A percentile compares a stretch with the other conserved stretches of the same genome.
These are phyloP conservation scores for Chytriomyces confervae DNA, from an alignment of 192 early-diverging fungal species.

Conservation along the genomic window DNA sequence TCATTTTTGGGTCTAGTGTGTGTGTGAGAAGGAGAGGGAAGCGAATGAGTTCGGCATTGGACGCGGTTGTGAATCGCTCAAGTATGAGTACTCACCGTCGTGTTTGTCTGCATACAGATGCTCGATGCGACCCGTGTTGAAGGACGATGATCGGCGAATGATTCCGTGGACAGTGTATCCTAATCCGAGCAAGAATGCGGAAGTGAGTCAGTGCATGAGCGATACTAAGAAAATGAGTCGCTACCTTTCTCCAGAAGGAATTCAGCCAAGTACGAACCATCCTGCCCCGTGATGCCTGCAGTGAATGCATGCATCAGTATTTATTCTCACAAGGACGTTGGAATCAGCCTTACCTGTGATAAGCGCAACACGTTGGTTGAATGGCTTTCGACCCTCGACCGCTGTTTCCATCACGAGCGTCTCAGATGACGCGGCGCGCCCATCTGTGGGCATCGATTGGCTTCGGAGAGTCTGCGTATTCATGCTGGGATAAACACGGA, in stretches of 20 bases:
- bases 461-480: background rate
- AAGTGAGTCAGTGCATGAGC: background rate
- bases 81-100: constrained; percentile 8
- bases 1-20: constrained; percentile 57
- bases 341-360: background rate
- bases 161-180: constrained; percentile 79
- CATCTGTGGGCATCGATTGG: background rate
- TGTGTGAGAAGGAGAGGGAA: background rate
- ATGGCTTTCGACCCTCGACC: background rate
- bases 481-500: background rate
- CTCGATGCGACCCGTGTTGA: constrained; percentile 82
- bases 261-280: constrained; percentile 79
- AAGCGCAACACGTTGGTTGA: background rate
- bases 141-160: constrained; percentile 82
- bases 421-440: background rate
- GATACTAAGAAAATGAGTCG: background rate
- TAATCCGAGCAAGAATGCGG: background rate
- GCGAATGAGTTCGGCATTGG: background rate
- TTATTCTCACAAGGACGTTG: background rate
- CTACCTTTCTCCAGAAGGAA: constrained; percentile 71
- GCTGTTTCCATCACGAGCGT: background rate
- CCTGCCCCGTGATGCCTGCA: constrained; percentile 80
- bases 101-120: constrained; percentile 79
- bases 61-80: background rate
- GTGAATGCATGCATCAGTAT: no score